Conservation (phyloP, 2,329 filamentous ascomycete species). For the Aspergillus proliferans region DNA sequence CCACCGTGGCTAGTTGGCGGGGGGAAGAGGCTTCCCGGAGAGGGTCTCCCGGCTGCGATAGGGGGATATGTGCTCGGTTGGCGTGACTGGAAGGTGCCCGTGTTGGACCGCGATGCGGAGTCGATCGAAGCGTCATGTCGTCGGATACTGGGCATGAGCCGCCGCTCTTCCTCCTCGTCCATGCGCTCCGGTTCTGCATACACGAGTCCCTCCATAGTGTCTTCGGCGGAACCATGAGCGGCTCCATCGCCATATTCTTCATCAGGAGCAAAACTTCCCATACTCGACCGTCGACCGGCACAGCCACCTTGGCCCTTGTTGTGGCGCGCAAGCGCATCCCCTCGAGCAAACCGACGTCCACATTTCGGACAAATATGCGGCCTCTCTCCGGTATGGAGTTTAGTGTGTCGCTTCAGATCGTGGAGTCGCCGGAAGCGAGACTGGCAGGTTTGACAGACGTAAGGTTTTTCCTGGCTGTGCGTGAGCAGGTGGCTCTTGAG, state of each 20-base stretch:
- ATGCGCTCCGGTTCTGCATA: conserved; percentile 49
- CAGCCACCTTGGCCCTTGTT: conserved; percentile 95
- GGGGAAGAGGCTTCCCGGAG: conserved; percentile 55
- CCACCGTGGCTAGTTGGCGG: conserved; percentile 54
- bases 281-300: conserved; percentile 80
- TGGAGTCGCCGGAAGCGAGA: conserved; percentile 88
- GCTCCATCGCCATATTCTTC: conserved; percentile 56
- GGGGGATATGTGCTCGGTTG: conserved; percentile 72
- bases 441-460: conserved; percentile 86
- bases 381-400: conserved; percentile 92
- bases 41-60: conserved; percentile 49
- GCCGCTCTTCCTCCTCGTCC: conserved; percentile 45
- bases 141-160: conserved; percentile 64
- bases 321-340: conserved; percentile 88
- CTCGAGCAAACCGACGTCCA: conserved; percentile 87
- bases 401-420: conserved; percentile 91
- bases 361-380: conserved; percentile 94
- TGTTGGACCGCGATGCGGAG: conserved; percentile 39
- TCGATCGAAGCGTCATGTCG: conserved; percentile 58
- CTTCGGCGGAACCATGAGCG: conserved; percentile 43
- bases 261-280: conserved; percentile 73
- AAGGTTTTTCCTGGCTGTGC: conserved; percentile 97
- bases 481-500: conserved; percentile 95
- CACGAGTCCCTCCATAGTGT: conserved; percentile 58
- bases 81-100: conserved; percentile 55